These are phyloP conservation scores for Kodamaea leandrae DNA, from an alignment of 805 yeast genomes.

Conservation along the genomic window DNA sequence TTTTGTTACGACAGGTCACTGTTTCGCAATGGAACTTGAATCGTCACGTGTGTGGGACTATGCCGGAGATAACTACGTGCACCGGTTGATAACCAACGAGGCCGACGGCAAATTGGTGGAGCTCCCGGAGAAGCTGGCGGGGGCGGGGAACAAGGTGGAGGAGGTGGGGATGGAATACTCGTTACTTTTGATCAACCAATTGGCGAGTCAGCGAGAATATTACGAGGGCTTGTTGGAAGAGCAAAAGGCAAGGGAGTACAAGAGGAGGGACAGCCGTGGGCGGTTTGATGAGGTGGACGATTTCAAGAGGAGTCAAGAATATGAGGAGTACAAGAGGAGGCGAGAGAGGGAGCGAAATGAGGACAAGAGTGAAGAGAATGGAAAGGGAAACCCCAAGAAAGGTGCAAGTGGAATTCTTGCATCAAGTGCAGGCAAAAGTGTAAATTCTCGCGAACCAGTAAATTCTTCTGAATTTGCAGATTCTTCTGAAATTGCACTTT, in stretches of 20 bases:
- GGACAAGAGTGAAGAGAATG: too few species aligned
- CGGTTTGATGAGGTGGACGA: too few species aligned
- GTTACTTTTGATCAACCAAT: constrained; percentile 70
- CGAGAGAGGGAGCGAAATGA: too few species aligned
- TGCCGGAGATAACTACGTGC: constrained; percentile 88
- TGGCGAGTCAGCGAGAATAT: constrained; percentile 82
- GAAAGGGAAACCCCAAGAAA: constrained; percentile 18
- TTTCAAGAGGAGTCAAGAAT: too few species aligned
- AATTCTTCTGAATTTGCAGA: too few species aligned
- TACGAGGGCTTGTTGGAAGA: constrained; percentile 52
- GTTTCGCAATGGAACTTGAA: constrained; percentile 84
- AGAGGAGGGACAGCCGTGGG: not conserved
- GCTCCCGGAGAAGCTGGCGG: constrained; percentile 40
- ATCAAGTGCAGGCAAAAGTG: not conserved
- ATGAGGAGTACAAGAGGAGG: too few species aligned
- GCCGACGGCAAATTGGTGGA: constrained; percentile 89
- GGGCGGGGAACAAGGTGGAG: constrained; percentile 40
- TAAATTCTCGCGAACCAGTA: too few species aligned
- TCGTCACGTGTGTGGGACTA: constrained; percentile 94
- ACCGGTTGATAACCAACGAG: constrained; percentile 77
- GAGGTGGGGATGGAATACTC: constrained; percentile 76
- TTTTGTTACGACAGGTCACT: constrained; percentile 72
- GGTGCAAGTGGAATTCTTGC: not conserved
- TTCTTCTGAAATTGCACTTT: too few species aligned
- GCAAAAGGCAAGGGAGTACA: not conserved